These are phyloP conservation scores for Knoxia roxburghii DNA, from an alignment of 257 asterid species.

Conservation along the genomic window DNA sequence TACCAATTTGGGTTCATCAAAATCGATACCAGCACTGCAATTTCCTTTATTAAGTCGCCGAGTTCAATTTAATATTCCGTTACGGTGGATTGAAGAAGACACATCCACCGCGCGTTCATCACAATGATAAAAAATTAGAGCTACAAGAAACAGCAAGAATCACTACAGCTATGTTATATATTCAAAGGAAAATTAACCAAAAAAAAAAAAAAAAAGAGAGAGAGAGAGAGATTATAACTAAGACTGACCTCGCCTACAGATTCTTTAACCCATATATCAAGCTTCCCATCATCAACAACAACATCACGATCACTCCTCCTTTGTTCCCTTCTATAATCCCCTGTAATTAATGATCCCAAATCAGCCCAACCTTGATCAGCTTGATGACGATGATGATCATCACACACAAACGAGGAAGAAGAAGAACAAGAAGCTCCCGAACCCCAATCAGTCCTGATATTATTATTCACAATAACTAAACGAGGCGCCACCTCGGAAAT, in stretches of 20 bases:
- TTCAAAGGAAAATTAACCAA: too few relatives aligned
- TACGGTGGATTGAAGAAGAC: too few relatives aligned
- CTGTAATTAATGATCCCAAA: background rate
- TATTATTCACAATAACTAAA: constrained; percentile 3
- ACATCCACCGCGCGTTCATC: too few relatives aligned
- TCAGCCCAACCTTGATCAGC: too few relatives aligned
- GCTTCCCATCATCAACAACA: constrained; percentile 17
- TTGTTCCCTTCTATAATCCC: background rate
- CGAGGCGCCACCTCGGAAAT: background rate
- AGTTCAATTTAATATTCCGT: too few relatives aligned
- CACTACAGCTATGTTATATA: too few relatives aligned
- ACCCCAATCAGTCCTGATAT: background rate
- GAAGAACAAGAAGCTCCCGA: background rate
- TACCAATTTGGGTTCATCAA: too few relatives aligned
- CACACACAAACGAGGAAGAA: background rate
- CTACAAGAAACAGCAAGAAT: background rate
- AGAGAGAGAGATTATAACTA: background rate
- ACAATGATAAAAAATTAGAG: too few relatives aligned
- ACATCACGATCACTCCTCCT: constrained; percentile 9
- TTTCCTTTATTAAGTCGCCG: too few relatives aligned
- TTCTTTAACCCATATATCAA: constrained; percentile 30
- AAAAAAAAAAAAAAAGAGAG: background rate
- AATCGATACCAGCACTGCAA: too few relatives aligned
- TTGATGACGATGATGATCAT: too few relatives aligned
- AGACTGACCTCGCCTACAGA: constrained; percentile 29